Conservation (phyloP, 1,284 basidiomycete species). For the Quambalaria eucalypti region DNA sequence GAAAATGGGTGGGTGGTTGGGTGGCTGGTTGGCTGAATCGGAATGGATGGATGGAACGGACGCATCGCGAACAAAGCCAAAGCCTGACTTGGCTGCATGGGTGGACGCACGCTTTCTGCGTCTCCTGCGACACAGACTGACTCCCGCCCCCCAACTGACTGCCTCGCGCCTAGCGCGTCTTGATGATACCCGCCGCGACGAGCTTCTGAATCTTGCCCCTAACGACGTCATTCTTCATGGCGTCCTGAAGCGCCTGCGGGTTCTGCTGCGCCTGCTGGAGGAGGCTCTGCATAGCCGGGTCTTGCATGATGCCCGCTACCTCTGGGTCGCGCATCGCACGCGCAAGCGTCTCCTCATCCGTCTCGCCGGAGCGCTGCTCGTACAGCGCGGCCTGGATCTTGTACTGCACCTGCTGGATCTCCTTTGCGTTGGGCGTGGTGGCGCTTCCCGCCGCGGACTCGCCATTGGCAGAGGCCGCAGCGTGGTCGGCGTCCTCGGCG, state of each 20-base stretch:
- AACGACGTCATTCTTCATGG: constrained; percentile 70
- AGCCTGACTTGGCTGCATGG: too few relatives aligned
- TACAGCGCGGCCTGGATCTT: constrained; percentile 64
- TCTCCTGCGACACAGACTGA: too few relatives aligned
- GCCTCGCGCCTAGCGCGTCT: constrained; percentile 22
- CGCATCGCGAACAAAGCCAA: too few relatives aligned
- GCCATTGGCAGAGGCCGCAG: too few relatives aligned
- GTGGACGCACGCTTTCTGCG: too few relatives aligned
- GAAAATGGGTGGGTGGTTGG: too few relatives aligned
- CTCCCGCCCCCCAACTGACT: too few relatives aligned
- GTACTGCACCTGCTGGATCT: constrained; percentile 26
- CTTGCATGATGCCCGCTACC: constrained; percentile 62
- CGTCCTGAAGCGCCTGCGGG: constrained; percentile 81
- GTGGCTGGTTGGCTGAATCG: too few relatives aligned
- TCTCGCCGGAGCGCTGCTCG: constrained; percentile 72
- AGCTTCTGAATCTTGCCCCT: constrained; percentile 77
- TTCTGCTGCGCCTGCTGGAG: constrained; percentile 83
- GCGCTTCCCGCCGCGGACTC: too few relatives aligned
- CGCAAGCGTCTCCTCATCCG: constrained; percentile 82
- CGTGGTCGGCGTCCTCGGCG: constrained; percentile 30
- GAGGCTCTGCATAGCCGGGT: constrained; percentile 57
- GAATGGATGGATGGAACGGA: too few relatives aligned
- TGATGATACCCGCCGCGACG: constrained; percentile 83
- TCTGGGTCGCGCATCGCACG: constrained; percentile 97
- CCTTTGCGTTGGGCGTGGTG: constrained; percentile 28